Base-by-base conservation (phyloP, 2,329 filamentous ascomycete genomes). In the Trichoderma atroviride region DNA sequence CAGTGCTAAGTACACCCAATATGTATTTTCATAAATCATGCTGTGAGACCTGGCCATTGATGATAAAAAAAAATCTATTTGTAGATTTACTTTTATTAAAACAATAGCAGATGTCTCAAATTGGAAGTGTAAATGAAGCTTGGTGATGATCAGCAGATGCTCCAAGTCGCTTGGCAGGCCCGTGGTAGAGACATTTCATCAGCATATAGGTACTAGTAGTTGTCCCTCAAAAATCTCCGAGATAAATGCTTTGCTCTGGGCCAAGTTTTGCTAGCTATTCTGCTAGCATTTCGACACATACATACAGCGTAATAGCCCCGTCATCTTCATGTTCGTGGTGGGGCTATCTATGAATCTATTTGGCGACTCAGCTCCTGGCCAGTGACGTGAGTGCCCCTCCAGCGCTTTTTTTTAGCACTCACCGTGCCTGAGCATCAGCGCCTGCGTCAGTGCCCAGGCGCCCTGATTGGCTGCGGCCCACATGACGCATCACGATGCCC, bases 401-500 rank as follows among this genome's bases (percentile, higher is more conserved):
- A 69, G 66, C 58, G 47, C 58, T 57, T 27, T 27, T 27, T 14
- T 22, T 11, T 40, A 57, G 63, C 63, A 55, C 43, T 62, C 35
- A 57, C 22, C 9, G 59, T 63, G 53, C 67, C 68, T 69, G 61
- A 58, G 47, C 31, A 37, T 59, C 61, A 58, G 60, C 55, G 24
- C 43, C 61, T 53, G 29, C 37, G 27, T 50, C 37, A 37, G 53
- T 22, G 13, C 22, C 10, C 2, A 24, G n/a, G 9, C 29, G 40
- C 43, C n/a, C 33, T 69, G 61, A 65, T 69, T 69, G 60, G 61
- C 56, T 24, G 19, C n/a, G 24, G 55, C 68, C 60, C 61, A 61
- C 61, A 43, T 69, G 60, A 66, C 60, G 68, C 47, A 69, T 65
- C 68, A 69, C 67, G 60, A 58, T 57, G 53, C 59, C 60, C 43